phyloP scores from a whole-genome alignment of 192 early-diverging fungal species.

The Cetraspora pellucida region DNA sequence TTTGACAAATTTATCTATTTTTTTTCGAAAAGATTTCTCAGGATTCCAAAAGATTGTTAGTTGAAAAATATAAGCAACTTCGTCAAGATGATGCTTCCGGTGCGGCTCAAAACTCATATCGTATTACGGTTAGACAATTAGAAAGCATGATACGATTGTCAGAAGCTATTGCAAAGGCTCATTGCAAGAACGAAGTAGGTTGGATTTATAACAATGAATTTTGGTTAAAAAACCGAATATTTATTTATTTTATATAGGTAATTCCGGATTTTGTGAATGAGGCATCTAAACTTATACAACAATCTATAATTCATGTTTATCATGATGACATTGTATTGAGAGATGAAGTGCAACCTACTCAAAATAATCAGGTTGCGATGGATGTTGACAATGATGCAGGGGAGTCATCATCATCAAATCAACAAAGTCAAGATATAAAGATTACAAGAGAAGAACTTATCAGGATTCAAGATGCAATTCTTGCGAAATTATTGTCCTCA shows the following conservation, averaged over 20 bases:
- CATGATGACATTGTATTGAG: conserved; percentile 74
- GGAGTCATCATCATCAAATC: not conserved
- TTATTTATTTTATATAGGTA: conserved; percentile 51
- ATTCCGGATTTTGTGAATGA: conserved; percentile 76
- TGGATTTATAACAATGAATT: not conserved
- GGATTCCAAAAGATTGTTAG: conserved; percentile 76
- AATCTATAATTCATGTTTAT: conserved; percentile 87
- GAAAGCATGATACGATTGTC: conserved; percentile 95
- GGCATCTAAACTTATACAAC: conserved; percentile 80
- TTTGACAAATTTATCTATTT: not conserved
- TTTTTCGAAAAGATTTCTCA: conserved; percentile 51
- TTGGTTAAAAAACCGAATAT: not conserved
- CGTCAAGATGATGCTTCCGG: conserved; percentile 85
- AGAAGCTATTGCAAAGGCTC: conserved; percentile 90
- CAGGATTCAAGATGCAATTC: not conserved
- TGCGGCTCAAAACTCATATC: conserved; percentile 69
- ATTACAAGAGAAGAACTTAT: conserved; percentile 13
- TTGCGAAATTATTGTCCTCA: not conserved
- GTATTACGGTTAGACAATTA: conserved; percentile 96
- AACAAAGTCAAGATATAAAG: not conserved
- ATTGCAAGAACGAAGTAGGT: conserved; percentile 65
- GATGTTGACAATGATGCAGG: conserved; percentile 5
- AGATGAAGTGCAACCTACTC: too few relatives aligned
- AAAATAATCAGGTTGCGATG: conserved; percentile 24
- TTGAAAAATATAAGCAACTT: conserved; percentile 84